Base-by-base conservation (phyloP, 225 moss, liverwort and hornwort species). In the Climacium dendroides region DNA sequence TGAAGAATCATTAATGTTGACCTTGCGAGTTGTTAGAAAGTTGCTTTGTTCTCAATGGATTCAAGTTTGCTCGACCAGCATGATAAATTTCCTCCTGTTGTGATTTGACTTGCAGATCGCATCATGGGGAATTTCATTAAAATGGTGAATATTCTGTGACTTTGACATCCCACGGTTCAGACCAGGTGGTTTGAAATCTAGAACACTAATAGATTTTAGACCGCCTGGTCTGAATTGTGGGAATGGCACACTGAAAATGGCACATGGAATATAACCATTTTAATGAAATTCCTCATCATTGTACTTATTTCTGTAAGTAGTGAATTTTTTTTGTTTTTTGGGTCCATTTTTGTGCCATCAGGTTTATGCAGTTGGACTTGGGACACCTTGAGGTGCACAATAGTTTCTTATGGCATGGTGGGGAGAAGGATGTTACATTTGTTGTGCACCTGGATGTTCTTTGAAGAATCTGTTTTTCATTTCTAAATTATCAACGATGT, bases 111-210 rank as follows among this genome's bases (percentile, higher is more conserved):
- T 61, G 66, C 90, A 97, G 96, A 95, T 96, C 55, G 87, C 89
- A 77, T 88, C 93, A 77, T 96, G n/a, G n/a, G n/a, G n/a, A n/a
- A 92, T 88, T 96, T 95, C 61, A 91, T 93, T n/a, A n/a, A n/a
- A n/a, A n/a, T n/a, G n/a, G n/a, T n/a, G n/a, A n/a, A n/a, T n/a
- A n/a, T n/a, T n/a, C n/a, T n/a, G n/a, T n/a, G n/a, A n/a, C n/a
- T n/a, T n/a, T n/a, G n/a, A n/a, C n/a, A n/a, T n/a, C n/a, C n/a
- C n/a, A n/a, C n/a, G n/a, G n/a, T n/a, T n/a, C n/a, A n/a, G n/a
- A n/a, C n/a, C n/a, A n/a, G n/a, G n/a, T n/a, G n/a, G n/a, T n/a
- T n/a, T n/a, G n/a, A n/a, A n/a, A n/a, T n/a, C n/a, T n/a, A n/a
- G n/a, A n/a, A n/a, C n/a, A n/a, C n/a, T n/a, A n/a, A n/a, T n/a